A percentile compares a stretch with the other conserved stretches of the same genome.
Conservation (phyloP, 2,329 filamentous ascomycete species). For the Apiospora kogelbergensis region DNA sequence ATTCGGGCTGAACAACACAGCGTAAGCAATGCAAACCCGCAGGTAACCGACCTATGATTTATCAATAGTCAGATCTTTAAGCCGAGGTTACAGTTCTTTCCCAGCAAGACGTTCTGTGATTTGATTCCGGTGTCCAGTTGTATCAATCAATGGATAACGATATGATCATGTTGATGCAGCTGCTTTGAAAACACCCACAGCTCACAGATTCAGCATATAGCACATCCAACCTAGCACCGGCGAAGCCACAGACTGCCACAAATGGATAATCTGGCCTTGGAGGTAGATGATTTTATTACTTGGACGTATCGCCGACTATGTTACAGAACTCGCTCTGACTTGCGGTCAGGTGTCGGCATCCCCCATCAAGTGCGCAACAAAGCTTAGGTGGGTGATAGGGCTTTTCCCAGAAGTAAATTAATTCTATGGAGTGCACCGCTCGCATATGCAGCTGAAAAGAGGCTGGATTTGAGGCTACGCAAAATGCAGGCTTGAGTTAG, state of each 20-base stretch:
- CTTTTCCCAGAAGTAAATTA: background rate
- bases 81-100: background rate
- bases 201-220: background rate
- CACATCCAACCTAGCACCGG: background rate
- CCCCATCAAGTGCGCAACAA: background rate
- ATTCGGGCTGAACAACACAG: background rate
- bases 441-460: background rate
- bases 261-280: background rate
- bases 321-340: background rate
- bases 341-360: background rate
- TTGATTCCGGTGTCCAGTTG: background rate
- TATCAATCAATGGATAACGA: background rate
- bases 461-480: background rate
- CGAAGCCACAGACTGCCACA: background rate
- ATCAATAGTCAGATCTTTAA: background rate
- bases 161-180: too few species aligned
- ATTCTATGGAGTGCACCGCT: background rate
- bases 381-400: background rate
- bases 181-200: too few species aligned
- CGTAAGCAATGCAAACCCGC: background rate
- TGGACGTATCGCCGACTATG: background rate
- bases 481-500: background rate
- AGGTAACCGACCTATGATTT: background rate
- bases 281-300: background rate
- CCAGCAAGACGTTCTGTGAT: background rate